Conservation (phyloP, 805 yeast genomes). For the Saturnispora hagleri region DNA sequence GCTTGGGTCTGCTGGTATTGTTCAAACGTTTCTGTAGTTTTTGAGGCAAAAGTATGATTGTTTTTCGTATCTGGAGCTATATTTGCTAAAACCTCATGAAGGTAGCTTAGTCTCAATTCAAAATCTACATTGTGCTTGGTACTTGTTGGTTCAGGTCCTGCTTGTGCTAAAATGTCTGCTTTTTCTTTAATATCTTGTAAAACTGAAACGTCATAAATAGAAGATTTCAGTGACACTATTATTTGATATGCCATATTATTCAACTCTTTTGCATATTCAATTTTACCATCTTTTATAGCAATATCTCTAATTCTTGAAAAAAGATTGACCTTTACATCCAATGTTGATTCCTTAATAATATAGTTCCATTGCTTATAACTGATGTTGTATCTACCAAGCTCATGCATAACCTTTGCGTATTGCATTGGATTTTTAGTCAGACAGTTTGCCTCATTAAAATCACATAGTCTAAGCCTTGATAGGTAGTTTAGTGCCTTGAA, state of each 20-base stretch:
- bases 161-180: neutral
- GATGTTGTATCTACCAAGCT: neutral
- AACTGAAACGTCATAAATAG: neutral
- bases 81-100: neutral
- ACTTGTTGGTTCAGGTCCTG: no score
- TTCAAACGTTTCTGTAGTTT: neutral
- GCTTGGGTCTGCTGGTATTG: slow-evolving; percentile 1
- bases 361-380: neutral
- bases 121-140: neutral
- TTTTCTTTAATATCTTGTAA: neutral
- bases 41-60: neutral
- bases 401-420: neutral
- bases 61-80: neutral
- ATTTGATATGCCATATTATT: neutral
- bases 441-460: neutral
- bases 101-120: neutral
- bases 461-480: neutral
- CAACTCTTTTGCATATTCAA: neutral
- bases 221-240: neutral
- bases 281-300: neutral
- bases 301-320: neutral
- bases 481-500: neutral
- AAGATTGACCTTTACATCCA: neutral
- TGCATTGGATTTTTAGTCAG: neutral
- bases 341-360: neutral